These are phyloP conservation scores for Leccinum longicurvipes DNA, from an alignment of 768 basidiomycete species.

Conservation along the genomic window DNA sequence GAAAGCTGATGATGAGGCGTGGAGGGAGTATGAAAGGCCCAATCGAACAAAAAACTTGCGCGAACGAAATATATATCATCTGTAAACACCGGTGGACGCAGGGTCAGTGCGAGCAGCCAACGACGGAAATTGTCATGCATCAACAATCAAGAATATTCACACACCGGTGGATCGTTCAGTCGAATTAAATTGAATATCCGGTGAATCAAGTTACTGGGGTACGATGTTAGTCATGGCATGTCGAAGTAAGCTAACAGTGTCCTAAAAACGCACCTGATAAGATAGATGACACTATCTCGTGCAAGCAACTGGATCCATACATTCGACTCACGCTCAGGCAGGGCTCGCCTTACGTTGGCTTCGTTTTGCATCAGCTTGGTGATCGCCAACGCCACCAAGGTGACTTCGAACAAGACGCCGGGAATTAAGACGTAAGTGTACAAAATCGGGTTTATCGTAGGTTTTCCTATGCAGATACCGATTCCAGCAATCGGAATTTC, in stretches of 20 bases:
- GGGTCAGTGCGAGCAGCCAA: neutral
- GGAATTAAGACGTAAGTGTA: constrained; percentile 5
- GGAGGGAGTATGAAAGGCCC: constrained; percentile 8
- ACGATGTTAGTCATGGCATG: neutral
- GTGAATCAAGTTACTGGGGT: neutral
- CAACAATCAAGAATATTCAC: neutral
- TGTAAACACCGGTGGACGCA: neutral
- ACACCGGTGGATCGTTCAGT: neutral
- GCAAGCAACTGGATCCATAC: constrained; percentile 1
- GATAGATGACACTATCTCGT: constrained; percentile 7
- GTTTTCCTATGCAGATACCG: neutral
- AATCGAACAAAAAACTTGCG: neutral
- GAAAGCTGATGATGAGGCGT: constrained; percentile 9
- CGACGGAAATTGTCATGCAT: neutral
- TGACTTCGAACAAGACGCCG: constrained; percentile 1
- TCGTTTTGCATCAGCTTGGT: neutral
- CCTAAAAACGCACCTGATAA: neutral
- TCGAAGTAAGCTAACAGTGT: neutral
- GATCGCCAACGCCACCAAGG: neutral
- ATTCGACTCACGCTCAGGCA: neutral
- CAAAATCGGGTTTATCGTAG: neutral
- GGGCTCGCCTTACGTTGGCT: neutral
- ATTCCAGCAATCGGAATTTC: neutral
- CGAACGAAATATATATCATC: neutral
- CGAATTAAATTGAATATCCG: neutral